These are phyloP conservation scores for Albatrellus ellisii DNA, from an alignment of 768 basidiomycete species.

Conservation along the genomic window DNA sequence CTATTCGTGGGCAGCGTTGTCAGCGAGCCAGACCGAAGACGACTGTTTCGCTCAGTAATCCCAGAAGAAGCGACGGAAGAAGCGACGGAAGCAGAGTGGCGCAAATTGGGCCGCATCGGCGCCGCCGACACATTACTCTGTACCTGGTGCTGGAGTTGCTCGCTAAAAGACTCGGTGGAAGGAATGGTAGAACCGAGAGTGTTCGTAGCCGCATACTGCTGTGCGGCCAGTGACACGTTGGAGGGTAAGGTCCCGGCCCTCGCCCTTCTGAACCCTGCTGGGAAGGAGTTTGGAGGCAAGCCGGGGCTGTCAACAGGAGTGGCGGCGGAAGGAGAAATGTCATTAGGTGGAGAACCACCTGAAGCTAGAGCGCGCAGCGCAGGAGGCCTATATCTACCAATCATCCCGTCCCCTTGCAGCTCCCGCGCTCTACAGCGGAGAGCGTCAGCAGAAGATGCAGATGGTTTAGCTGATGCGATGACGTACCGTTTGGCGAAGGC, in stretches of 20 bases:
- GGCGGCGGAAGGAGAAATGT: constrained; percentile 42
- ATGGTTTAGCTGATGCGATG: constrained; percentile 9
- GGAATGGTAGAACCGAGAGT: constrained; percentile 34
- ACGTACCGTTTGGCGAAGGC: constrained; percentile 77
- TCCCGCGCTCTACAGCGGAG: constrained; percentile 57
- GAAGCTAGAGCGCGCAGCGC: constrained; percentile 58
- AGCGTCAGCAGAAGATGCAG: constrained; percentile 12
- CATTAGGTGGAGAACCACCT: constrained; percentile 63
- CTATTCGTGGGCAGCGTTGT: constrained; percentile 65
- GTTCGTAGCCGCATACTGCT: constrained; percentile 61
- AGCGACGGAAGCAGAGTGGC: constrained; percentile 64
- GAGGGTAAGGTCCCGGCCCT: constrained; percentile 97
- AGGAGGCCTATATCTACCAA: constrained; percentile 68
- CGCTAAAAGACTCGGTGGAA: constrained; percentile 35
- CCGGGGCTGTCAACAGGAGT: constrained; percentile 43
- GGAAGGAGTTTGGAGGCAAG: constrained; percentile 63
- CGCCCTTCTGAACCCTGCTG: constrained; percentile 83
- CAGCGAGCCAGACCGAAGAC: constrained; percentile 85
- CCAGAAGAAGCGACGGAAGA: constrained; percentile 40
- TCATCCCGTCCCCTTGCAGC: constrained; percentile 63
- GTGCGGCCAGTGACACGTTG: constrained; percentile 80
- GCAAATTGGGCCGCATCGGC: constrained; percentile 51
- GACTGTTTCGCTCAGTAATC: constrained; percentile 57
- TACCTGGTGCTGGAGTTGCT: constrained; percentile 29
- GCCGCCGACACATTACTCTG: constrained; percentile 26